phyloP scores from a whole-genome alignment of 164 flowering plant genomes.

The Aristolochia contorta region DNA sequence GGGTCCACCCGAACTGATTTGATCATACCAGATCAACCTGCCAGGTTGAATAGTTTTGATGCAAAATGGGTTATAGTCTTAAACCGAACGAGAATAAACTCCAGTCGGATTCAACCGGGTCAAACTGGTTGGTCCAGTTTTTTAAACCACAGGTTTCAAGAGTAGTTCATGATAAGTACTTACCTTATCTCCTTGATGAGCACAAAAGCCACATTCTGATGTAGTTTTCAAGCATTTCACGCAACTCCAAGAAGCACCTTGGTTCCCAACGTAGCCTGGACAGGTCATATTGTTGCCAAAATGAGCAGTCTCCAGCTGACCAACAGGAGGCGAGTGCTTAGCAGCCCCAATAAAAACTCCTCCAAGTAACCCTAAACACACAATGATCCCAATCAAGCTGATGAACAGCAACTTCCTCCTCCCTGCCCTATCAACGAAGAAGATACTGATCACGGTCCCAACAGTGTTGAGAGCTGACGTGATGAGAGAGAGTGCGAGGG shows the following conservation, averaged over 20 bases:
- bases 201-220: slow-evolving; percentile 55
- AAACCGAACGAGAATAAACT: too few relatives aligned
- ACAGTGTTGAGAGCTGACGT: slow-evolving; percentile 80
- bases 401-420: slow-evolving; percentile 59
- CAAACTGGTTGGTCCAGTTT: too few relatives aligned
- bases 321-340: slow-evolving; percentile 35
- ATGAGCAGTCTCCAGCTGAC: slow-evolving; percentile 25
- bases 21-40: too few relatives aligned
- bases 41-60: too few relatives aligned
- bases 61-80: too few relatives aligned
- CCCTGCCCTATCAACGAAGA: slow-evolving; percentile 59
- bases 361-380: slow-evolving; percentile 29
- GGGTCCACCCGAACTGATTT: too few relatives aligned
- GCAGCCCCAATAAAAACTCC: slow-evolving; percentile 37
- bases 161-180: too few relatives aligned
- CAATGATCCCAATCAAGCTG: slow-evolving; percentile 61
- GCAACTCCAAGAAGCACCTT: slow-evolving; percentile 52
- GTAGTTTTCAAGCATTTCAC: slow-evolving; percentile 51
- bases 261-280: slow-evolving; percentile 19
- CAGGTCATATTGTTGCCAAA: slow-evolving; percentile 68
- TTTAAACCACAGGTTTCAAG: too few relatives aligned
- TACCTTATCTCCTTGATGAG: slow-evolving; percentile 13
- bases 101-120: too few relatives aligned
- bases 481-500: slow-evolving; percentile 69
- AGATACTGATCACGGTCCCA: slow-evolving; percentile 66